phyloP scores from a whole-genome alignment of 768 basidiomycete species.

The Russula brevipes region DNA sequence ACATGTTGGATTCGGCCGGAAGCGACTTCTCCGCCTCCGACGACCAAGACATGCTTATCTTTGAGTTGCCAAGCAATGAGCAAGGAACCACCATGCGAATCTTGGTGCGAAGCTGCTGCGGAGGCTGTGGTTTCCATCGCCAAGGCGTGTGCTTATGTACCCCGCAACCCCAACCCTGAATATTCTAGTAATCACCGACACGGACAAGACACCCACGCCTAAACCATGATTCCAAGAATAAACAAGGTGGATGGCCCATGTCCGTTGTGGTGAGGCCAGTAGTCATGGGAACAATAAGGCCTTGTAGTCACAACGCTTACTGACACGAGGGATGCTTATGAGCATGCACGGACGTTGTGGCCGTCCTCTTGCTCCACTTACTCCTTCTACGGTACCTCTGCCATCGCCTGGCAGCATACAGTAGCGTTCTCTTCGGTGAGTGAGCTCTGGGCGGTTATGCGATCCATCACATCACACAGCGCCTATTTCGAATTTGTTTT shows the following conservation, averaged over 20 bases:
- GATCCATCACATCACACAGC: no score
- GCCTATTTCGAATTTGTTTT: slow-evolving; percentile 5
- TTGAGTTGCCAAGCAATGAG: slow-evolving; percentile 93
- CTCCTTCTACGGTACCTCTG: neutral
- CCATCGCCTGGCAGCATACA: neutral
- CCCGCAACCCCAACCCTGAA: no score
- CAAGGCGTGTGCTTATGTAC: neutral
- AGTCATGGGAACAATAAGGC: slow-evolving; percentile 1
- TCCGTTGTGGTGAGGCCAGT: neutral
- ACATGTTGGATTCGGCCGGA: slow-evolving; percentile 83
- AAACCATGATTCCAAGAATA: no score
- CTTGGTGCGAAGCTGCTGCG: neutral
- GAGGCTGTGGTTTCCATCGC: neutral
- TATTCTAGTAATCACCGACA: neutral
- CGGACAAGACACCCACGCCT: neutral
- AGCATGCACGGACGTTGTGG: neutral
- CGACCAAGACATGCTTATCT: slow-evolving; percentile 75
- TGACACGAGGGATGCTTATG: neutral
- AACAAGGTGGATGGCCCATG: no score
- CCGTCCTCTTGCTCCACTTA: neutral
- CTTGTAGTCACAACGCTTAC: neutral
- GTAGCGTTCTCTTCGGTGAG: neutral
- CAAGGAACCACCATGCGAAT: slow-evolving; percentile 49
- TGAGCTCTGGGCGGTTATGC: neutral
- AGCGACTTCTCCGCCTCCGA: slow-evolving; percentile 93